phyloP scores from a whole-genome alignment of 75 land plant species.

The Larix kaempferi region DNA sequence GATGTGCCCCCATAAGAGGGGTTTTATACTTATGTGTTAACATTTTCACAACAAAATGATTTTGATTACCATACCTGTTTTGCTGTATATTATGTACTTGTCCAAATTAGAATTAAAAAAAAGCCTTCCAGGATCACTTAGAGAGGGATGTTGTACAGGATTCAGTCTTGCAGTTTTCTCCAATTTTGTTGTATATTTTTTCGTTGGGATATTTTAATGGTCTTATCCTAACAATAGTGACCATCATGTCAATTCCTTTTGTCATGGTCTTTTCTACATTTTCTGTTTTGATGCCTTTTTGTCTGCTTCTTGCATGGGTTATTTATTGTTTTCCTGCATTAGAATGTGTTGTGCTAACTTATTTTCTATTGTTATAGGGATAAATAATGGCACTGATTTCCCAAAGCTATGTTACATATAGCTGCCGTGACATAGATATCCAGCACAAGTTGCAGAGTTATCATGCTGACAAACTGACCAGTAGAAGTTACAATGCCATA shows the following conservation, averaged over 20 bases:
- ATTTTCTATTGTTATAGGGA: background rate
- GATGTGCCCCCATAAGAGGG: too few relatives aligned
- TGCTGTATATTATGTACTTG: too few relatives aligned
- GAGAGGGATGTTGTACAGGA: too few relatives aligned
- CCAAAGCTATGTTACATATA: background rate
- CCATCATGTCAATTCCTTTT: background rate
- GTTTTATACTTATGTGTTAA: too few relatives aligned
- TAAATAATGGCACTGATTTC: slow-evolving; percentile 1
- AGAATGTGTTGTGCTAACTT: background rate
- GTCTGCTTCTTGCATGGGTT: background rate
- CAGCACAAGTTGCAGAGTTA: background rate
- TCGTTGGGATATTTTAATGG: too few relatives aligned
- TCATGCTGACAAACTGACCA: background rate
- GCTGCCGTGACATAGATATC: slow-evolving; percentile 1
- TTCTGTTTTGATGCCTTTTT: background rate
- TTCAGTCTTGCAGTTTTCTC: too few relatives aligned
- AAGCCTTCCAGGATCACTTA: too few relatives aligned
- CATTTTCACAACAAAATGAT: too few relatives aligned
- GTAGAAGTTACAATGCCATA: slow-evolving; percentile 1
- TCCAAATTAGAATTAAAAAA: too few relatives aligned
- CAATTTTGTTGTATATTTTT: too few relatives aligned
- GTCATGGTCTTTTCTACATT: background rate
- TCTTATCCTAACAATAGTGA: background rate
- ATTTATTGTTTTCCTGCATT: background rate
- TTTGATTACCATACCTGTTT: too few relatives aligned